Base-by-base conservation (phyloP, 805 yeast species). In the Candida peoriensis region DNA sequence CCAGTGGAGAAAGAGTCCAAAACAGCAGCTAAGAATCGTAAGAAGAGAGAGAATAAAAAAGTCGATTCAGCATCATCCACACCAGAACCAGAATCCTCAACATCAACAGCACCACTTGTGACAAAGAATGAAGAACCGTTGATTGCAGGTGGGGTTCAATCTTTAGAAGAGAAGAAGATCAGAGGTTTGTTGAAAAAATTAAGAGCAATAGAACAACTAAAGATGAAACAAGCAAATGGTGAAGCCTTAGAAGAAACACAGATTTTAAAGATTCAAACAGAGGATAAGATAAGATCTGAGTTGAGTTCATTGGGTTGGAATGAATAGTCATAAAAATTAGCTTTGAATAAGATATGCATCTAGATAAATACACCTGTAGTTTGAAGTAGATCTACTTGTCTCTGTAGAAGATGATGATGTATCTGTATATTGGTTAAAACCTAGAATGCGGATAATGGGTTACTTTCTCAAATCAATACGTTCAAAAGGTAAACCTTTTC, bases 221-320 rank as follows among this genome's bases (percentile, higher is more conserved):
- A 89, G 61, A 74, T 75, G 68, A 85, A 90, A 58, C 88, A 85
- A 63, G 83, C 81, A 8, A 68, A 66, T 37, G 95, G 90, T 32
- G 96, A 88, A 44, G 70, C 78, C 42, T 72, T 93, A 48, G 98
- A 93, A 63, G 95, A 81, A 51, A 93, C 97, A 21, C 99, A 93
- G 66, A 66, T 86, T 27, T 70, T 85, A 56, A 93, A 93, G 63
- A 90, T 93, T 47, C 72, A 77, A 42, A 87, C 95, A 32, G 99
- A 93, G 64, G 77, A 68, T 20, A 79, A 80, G 36, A 85, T 93
- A 34, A 74, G 87, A 60, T 64, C 66, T 34, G 96, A 93, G 48
- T 72, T 93, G 53, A 63, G 66, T 42, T 62, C 72, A 24, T 72
- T 89, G 43, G 98, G 97, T 19, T 93, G 84, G 83, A 53, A 54